Base-by-base conservation (phyloP, 441 rosid genomes). In the Adansonia madagascariensis region DNA sequence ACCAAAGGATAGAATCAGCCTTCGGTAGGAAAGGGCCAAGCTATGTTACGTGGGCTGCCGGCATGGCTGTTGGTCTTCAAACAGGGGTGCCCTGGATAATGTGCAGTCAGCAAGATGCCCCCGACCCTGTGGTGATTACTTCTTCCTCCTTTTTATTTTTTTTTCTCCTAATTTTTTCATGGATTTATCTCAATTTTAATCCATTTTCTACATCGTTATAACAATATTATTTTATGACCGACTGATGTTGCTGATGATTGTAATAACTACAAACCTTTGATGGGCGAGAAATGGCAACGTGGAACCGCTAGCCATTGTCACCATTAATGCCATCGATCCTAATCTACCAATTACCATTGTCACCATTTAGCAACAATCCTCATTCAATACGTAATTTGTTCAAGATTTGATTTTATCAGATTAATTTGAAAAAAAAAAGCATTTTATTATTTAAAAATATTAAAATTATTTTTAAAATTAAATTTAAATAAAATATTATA, bases 51-150 rank as follows among this genome's bases (percentile, higher is more conserved):
- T 95, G 99, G 99, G 93, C 98, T 3, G 97, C 96, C 8, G 77
- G 81, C 57, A 73, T 95, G 92, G 94, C 89, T 0, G 91, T 90
- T 14, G 94, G 85, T 7, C 90, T 90, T 64, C 81, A 92, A 1
- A 92, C 98, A 5, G 99, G 97, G 17, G 96, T 88, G 74, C 99
- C 99, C 6, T 95, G 98, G 98, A 86, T 90, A 27, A 94, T 94
- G 98, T 93, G 98, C 84, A 95, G 92, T 84, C 98, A 95, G 85
- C 78, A 80, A 65, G 94, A 95, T 75, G 99, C 97, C 78, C 97
- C 97, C 14, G 89, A 90, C 71, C 91, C 98, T 0, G 86, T 93
- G 89, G 98, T 94, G 20, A 87, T 84, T 59, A 31, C 15, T 59
- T 66, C 80, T 24, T 46, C 4, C 8, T 24, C 27, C 27, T 24